Conservation (phyloP, 768 basidiomycete species). For the Leccinum incarnatum region DNA sequence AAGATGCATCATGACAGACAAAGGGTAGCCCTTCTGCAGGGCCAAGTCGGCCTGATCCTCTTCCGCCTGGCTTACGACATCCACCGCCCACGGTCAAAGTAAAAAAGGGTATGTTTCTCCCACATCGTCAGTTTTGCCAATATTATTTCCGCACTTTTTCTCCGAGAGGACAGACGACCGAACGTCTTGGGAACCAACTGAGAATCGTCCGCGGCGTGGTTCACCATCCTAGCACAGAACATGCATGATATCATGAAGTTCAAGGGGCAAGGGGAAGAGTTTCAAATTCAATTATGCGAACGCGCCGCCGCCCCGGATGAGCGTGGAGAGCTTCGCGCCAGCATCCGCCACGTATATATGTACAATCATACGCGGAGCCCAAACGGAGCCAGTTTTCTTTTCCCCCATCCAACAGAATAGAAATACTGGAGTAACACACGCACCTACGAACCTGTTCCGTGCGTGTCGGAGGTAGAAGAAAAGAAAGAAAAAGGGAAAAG, state of each 20-base stretch:
- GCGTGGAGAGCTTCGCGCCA: constrained; percentile 6
- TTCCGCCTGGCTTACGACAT: constrained; percentile 5
- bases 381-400: not conserved
- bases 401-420: not conserved
- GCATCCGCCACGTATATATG: constrained; percentile 12
- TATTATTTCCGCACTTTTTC: not conserved
- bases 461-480: not conserved
- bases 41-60: not conserved
- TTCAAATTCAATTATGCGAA: not conserved
- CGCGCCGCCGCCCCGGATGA: not conserved
- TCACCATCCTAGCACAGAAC: not conserved
- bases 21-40: not conserved
- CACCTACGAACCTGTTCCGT: not conserved
- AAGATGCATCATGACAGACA: not conserved
- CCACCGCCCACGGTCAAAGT: not conserved
- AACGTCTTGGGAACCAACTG: not conserved
- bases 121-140: not conserved
- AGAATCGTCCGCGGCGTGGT: constrained; percentile 17
- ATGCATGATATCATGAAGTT: not conserved
- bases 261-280: not conserved
- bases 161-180: not conserved
- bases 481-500: not conserved
- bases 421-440: not conserved
- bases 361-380: not conserved
- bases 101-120: constrained; percentile 1